Evolutionary conservation across 257 asterid genomes (phyloP), one percentile per base, ranked within the genome.

Genomic region (Striga asiatica): DNA sequence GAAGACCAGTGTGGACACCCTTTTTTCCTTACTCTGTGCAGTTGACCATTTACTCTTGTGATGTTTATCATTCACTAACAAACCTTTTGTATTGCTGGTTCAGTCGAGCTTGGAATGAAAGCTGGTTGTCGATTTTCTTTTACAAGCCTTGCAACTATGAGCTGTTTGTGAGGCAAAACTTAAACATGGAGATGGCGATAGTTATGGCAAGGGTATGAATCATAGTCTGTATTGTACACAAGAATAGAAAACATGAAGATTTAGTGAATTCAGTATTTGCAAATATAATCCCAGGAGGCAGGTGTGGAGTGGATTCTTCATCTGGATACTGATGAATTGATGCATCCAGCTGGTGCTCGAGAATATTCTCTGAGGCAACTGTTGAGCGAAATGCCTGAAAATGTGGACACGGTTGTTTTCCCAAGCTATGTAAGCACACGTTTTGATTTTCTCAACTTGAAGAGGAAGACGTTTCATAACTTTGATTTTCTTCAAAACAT

Each of bases 61-160:
- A 18, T 66, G 58, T 16, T 51, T 57, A 16, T 64, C 19, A 41
- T 50, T 45, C 39, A 35, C 59, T 72, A 41, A 54, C 47, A 20
- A 54, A 32, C 53, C 51, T 67, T 72, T 62, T 29, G 12, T 68
- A 25, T 57, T 64, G 58, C 42, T 72, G 61, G 64, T 71, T 61
- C 83, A 88, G 97, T 73, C 95, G 97, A 64, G 85, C 85, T 74
- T 88, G 97, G 97, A 88, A 88, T 55, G 97, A 88, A 70, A 84
- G 95, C 1, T 88, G 97, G 97, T 62, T 88, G 64, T 78, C 97
- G 27, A 80, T 94, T 74, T 88, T 88, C 80, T 88, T 88, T 76
- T 88, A 78, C 80, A 88, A 84, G 83, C 97, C 97, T 58, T 88
- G 97, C 82, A 84, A 88, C 68, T 82, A 88, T 37, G 97, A 88